phyloP scores from a whole-genome alignment of 306 rosid species.

The Lathyrus oleraceus region DNA sequence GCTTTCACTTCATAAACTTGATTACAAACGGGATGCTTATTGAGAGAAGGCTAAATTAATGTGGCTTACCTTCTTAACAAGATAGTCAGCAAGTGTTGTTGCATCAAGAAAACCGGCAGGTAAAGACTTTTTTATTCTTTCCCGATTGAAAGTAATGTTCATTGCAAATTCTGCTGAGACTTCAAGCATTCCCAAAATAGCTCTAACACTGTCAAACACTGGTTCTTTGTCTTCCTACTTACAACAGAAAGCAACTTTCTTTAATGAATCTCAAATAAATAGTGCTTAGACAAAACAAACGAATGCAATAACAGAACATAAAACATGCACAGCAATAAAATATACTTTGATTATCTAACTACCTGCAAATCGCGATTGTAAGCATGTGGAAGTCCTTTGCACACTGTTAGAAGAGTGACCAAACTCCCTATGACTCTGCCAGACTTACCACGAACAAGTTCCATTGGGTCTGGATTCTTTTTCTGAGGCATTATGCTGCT shows the following conservation, averaged over 20 bases:
- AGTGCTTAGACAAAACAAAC: slow-evolving; percentile 11
- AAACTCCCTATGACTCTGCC: slow-evolving; percentile 89
- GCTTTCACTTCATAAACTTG: slow-evolving; percentile 18
- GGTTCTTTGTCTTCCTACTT: slow-evolving; percentile 96
- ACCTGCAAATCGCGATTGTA: slow-evolving; percentile 99
- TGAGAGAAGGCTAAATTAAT: slow-evolving; percentile 14
- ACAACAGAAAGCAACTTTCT: slow-evolving; percentile 32
- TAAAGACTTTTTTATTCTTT: slow-evolving; percentile 75
- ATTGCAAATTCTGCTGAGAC: slow-evolving; percentile 89
- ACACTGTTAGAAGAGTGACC: slow-evolving; percentile 82
- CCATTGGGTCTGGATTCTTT: slow-evolving; percentile 99
- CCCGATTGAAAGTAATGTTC: slow-evolving; percentile 74
- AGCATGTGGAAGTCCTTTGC: slow-evolving; percentile 99
- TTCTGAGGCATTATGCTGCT: slow-evolving; percentile 99
- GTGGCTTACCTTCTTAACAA: slow-evolving; percentile 76
- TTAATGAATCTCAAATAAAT: slow-evolving; percentile 19
- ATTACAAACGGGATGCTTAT: slow-evolving; percentile 19
- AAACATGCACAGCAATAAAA: slow-evolving; percentile 17
- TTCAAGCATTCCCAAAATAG: slow-evolving; percentile 96
- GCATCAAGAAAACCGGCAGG: slow-evolving; percentile 99
- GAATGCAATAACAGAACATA: background rate
- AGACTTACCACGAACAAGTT: slow-evolving; percentile 97
- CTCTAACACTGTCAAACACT: slow-evolving; percentile 86
- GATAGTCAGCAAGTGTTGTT: slow-evolving; percentile 98
- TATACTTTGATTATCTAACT: slow-evolving; percentile 22